Percentiles rank a stretch among this genome's conserved stretches.
Conservation (phyloP, 345 rosid species). For the Hibiscus syriacus region DNA sequence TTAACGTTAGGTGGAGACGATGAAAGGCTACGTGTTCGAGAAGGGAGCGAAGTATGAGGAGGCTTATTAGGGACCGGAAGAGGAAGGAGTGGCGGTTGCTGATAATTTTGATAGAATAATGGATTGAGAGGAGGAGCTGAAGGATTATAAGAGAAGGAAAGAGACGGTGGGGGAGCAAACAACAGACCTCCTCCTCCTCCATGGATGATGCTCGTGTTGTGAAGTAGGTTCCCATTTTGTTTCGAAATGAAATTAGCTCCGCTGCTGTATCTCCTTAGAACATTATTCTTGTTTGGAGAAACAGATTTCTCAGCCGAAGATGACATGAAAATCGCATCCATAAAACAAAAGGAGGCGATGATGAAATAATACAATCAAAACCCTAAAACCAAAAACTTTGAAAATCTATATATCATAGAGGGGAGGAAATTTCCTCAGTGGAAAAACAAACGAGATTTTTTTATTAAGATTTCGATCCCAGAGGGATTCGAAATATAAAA, state of each 20-base stretch:
- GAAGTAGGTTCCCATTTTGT: constrained; percentile 30
- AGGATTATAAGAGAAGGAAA: constrained; percentile 24
- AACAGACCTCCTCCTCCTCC: constrained; percentile 23
- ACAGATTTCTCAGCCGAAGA: constrained; percentile 28
- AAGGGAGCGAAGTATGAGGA: constrained; percentile 28
- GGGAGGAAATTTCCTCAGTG: neutral
- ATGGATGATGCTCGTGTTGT: constrained; percentile 17
- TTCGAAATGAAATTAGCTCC: constrained; percentile 25
- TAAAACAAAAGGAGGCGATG: constrained; percentile 21
- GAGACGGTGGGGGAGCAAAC: constrained; percentile 25
- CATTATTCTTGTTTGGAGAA: constrained; percentile 32
- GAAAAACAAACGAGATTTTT: neutral
- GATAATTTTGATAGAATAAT: constrained; percentile 6
- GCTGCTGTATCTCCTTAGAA: constrained; percentile 13
- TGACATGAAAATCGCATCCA: constrained; percentile 43
- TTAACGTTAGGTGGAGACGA: constrained; percentile 13
- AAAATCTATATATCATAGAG: neutral
- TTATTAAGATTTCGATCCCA: neutral
- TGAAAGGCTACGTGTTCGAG: constrained; percentile 24
- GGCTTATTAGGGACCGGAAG: constrained; percentile 31
- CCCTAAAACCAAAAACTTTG: constrained; percentile 10
- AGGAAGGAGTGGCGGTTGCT: constrained; percentile 47
- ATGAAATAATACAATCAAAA: constrained; percentile 36
- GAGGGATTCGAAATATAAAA: neutral
- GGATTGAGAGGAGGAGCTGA: constrained; percentile 1